Evolutionary conservation across 306 rosid genomes (phyloP).

Genomic region (Lithocarpus polystachyus): DNA sequence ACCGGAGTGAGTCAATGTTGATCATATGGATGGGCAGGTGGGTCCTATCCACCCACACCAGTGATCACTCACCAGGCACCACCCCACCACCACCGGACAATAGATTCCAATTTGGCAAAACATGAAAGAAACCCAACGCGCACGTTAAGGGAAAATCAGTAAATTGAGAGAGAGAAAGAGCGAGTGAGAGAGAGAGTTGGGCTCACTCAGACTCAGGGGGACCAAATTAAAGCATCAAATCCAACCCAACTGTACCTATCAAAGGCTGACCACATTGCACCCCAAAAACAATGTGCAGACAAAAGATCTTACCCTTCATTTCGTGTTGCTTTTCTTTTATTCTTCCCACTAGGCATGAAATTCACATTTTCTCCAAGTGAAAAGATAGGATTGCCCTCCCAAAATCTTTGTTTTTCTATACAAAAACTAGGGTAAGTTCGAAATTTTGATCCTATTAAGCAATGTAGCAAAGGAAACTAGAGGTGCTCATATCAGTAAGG

Average conservation of each 20-base stretch:
- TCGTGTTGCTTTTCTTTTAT: constrained; percentile 19
- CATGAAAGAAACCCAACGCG: constrained; percentile 76
- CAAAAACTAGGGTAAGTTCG: background rate
- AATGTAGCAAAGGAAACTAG: background rate
- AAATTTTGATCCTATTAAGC: background rate
- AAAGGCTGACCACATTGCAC: constrained; percentile 40
- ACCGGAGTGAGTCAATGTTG: constrained; percentile 13
- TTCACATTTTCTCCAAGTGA: constrained; percentile 5
- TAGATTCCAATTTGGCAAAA: constrained; percentile 65
- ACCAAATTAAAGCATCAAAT: constrained; percentile 49
- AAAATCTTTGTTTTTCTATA: background rate
- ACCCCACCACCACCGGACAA: constrained; percentile 39
- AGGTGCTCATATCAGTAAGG: background rate
- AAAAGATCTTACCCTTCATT: constrained; percentile 56
- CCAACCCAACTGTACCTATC: constrained; percentile 51
- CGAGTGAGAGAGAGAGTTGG: constrained; percentile 1
- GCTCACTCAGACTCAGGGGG: constrained; percentile 16
- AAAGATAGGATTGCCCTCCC: constrained; percentile 10
- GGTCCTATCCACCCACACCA: constrained; percentile 44
- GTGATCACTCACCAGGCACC: constrained; percentile 22
- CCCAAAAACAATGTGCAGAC: constrained; percentile 48
- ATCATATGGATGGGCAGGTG: constrained; percentile 25
- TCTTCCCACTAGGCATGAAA: constrained; percentile 6
- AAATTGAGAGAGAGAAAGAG: background rate
- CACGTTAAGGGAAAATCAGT: constrained; percentile 47